phyloP scores from a whole-genome alignment of 805 yeast genomes.

The Saccharomycopsis fibuligera region DNA sequence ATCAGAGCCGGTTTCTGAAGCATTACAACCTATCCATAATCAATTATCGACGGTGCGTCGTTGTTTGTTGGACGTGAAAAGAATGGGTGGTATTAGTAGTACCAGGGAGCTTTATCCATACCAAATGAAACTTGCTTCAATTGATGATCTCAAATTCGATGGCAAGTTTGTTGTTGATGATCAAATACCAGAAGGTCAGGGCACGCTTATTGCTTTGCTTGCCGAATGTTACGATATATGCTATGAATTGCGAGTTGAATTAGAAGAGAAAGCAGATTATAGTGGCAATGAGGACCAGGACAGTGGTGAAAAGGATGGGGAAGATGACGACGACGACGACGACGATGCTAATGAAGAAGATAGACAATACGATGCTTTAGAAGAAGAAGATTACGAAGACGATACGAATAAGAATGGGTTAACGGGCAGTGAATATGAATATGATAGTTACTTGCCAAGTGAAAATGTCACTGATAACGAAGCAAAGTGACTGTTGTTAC shows the following conservation, averaged over 20 bases:
- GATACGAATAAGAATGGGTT: background rate
- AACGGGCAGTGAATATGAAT: slow-evolving; percentile 19
- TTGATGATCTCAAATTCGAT: slow-evolving; percentile 80
- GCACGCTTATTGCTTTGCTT: slow-evolving; percentile 80
- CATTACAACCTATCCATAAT: slow-evolving; percentile 88
- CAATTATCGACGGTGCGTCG: slow-evolving; percentile 88
- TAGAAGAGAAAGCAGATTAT: slow-evolving; percentile 43
- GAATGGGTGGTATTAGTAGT: slow-evolving; percentile 86
- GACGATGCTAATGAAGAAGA: slow-evolving; percentile 15
- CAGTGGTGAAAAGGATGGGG: background rate
- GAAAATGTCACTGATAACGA: slow-evolving; percentile 22
- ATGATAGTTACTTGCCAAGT: slow-evolving; percentile 22
- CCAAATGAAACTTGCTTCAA: slow-evolving; percentile 85
- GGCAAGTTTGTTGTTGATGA: slow-evolving; percentile 88
- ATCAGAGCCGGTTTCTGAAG: slow-evolving; percentile 92
- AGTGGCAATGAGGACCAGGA: background rate
- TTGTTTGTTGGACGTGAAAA: slow-evolving; percentile 81
- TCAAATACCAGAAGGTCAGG: slow-evolving; percentile 97
- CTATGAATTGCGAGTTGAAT: slow-evolving; percentile 83
- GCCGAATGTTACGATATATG: slow-evolving; percentile 93
- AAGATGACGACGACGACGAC: slow-evolving; percentile 22
- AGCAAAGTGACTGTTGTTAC: background rate
- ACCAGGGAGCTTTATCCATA: slow-evolving; percentile 91
- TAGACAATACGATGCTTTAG: slow-evolving; percentile 21
- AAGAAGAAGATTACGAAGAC: slow-evolving; percentile 21